Conservation (phyloP, 352 stramenopile species). For the Globisporangium abappressorium region DNA sequence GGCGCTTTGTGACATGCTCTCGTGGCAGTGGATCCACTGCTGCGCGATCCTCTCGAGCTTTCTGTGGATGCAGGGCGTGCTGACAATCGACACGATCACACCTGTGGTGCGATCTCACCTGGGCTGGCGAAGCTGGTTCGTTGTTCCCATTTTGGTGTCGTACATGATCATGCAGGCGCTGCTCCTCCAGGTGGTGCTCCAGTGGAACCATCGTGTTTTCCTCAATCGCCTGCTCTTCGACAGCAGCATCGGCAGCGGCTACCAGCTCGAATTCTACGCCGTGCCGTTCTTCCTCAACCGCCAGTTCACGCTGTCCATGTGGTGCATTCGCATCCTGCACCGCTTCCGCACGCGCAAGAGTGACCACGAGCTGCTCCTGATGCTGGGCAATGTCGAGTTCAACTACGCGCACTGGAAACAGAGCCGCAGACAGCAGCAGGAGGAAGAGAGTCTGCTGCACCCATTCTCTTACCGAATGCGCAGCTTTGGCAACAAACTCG, state of each 20-base stretch:
- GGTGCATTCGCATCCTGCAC: constrained; percentile 13
- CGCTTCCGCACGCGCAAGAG: constrained; percentile 11
- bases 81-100: constrained; percentile 23
- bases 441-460: not conserved
- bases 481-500: not conserved
- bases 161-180: constrained; percentile 13
- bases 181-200: no score
- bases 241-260: no score
- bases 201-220: no score
- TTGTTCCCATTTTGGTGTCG: constrained; percentile 6
- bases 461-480: not conserved
- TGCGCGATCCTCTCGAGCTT: constrained; percentile 8
- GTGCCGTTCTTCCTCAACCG: constrained; percentile 21
- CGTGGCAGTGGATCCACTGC: constrained; percentile 11
- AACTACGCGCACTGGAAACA: constrained; percentile 14
- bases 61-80: constrained; percentile 23
- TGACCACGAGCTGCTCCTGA: constrained; percentile 12
- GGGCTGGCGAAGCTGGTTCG: constrained; percentile 1
- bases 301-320: constrained; percentile 16
- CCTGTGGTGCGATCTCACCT: constrained; percentile 12
- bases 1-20: constrained; percentile 13
- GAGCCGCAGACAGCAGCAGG: not conserved
- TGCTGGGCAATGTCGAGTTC: constrained; percentile 21
- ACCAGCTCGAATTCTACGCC: constrained; percentile 6
- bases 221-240: no score